These are phyloP conservation scores for Acacia crassicarpa DNA, from an alignment of 306 rosid genomes.

Conservation along the genomic window DNA sequence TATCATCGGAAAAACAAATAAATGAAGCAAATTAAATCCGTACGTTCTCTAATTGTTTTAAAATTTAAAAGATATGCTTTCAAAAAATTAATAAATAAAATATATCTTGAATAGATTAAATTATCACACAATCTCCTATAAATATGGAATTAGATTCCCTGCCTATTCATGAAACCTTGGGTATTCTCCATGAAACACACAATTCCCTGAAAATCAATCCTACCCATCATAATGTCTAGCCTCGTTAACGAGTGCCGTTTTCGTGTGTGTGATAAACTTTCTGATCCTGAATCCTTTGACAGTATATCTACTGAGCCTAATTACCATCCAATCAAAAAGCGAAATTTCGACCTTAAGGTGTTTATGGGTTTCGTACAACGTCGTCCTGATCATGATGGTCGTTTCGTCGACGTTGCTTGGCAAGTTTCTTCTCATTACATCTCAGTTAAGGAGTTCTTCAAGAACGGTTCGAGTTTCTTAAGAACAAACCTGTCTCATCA, in stretches of 20 bases:
- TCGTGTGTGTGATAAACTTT: not conserved
- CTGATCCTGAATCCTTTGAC: not conserved
- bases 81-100: too few relatives aligned
- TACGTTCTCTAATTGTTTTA: not conserved
- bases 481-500: not conserved
- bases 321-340: not conserved
- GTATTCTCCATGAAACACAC: not conserved
- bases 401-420: not conserved
- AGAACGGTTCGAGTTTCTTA: not conserved
- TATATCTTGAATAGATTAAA: too few relatives aligned
- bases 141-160: too few relatives aligned
- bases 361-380: not conserved
- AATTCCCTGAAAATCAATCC: not conserved
- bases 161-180: not conserved
- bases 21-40: too few relatives aligned
- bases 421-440: not conserved
- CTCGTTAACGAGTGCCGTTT: not conserved
- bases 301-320: not conserved
- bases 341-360: not conserved
- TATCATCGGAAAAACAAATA: too few relatives aligned
- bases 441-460: not conserved
- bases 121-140: not conserved
- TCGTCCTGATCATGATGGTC: not conserved
- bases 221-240: not conserved
- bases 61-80: too few relatives aligned